phyloP scores from a whole-genome alignment of 257 asterid species.

The Ilex asprella region DNA sequence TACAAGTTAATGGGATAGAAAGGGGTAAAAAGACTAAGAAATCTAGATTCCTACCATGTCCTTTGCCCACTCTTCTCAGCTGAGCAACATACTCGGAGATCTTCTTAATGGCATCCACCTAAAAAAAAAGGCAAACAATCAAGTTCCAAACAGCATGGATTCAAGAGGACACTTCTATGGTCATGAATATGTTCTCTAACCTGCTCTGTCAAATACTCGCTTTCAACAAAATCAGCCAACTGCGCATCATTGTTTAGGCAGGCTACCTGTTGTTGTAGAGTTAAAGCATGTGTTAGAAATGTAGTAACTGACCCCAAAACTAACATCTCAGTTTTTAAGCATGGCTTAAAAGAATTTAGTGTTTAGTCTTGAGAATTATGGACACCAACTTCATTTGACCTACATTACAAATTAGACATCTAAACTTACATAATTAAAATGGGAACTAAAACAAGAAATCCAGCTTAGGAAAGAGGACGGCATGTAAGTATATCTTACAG shows the following conservation, averaged over 20 bases:
- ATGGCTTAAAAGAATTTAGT: too few species aligned
- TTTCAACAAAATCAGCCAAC: constrained; percentile 36
- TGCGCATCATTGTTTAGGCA: constrained; percentile 31
- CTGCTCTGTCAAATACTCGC: constrained; percentile 38
- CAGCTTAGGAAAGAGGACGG: background rate
- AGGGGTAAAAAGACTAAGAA: background rate
- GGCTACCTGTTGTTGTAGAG: constrained; percentile 28
- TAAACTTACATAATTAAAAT: background rate
- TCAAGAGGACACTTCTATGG: background rate
- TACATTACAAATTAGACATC: background rate
- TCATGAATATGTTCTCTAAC: constrained; percentile 5
- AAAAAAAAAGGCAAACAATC: background rate
- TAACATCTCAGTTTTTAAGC: too few species aligned
- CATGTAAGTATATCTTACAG: constrained; percentile 19
- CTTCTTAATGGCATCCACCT: constrained; percentile 50
- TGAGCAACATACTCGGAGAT: constrained; percentile 50
- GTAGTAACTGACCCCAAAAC: too few species aligned
- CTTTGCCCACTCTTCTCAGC: constrained; percentile 49
- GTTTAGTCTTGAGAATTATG: too few species aligned
- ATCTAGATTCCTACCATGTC: constrained; percentile 32
- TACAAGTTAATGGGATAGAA: too few species aligned
- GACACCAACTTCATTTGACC: too few species aligned
- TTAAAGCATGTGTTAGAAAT: background rate
- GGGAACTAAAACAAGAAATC: background rate
- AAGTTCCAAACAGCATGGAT: too few species aligned